phyloP scores from a whole-genome alignment of 2,329 filamentous ascomycete species.

The Chaetomiaceae sp. region DNA sequence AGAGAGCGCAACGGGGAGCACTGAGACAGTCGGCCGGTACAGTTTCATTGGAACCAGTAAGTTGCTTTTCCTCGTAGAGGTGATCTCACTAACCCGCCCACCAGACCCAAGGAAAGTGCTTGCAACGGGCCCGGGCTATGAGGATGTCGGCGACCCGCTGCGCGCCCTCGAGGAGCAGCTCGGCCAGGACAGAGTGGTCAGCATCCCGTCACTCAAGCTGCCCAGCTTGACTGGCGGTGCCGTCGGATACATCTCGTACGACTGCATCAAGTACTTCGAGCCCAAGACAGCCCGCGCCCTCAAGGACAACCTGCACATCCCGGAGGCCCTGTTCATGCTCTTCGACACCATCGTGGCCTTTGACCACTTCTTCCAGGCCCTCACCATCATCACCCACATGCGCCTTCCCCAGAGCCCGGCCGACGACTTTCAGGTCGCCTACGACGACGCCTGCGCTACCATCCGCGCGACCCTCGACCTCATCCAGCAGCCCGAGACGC shows the following conservation, averaged over 20 bases:
- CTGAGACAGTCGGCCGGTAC: constrained; percentile 89
- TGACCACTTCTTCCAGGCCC: constrained; percentile 87
- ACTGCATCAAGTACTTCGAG: constrained; percentile 97
- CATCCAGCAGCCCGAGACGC: constrained; percentile 68
- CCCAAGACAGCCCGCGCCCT: constrained; percentile 87
- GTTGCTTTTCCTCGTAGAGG: too few relatives aligned
- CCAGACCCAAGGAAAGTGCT: constrained; percentile 72
- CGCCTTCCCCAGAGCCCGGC: constrained; percentile 42
- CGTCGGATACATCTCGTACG: constrained; percentile 95
- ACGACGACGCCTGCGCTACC: constrained; percentile 59
- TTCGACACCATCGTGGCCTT: constrained; percentile 93
- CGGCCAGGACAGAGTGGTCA: constrained; percentile 69
- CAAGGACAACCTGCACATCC: constrained; percentile 82
- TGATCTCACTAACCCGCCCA: constrained; percentile 1
- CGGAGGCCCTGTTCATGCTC: constrained; percentile 94
- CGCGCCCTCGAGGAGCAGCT: constrained; percentile 78
- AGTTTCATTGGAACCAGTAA: constrained; percentile 71
- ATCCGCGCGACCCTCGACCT: constrained; percentile 65
- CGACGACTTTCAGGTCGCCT: constrained; percentile 59
- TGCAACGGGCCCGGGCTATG: constrained; percentile 82
- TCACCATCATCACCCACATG: constrained; percentile 92
- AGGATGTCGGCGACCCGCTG: constrained; percentile 77
- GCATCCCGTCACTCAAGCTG: constrained; percentile 75
- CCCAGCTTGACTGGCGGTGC: constrained; percentile 87
- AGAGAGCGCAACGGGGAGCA: constrained; percentile 74